A percentile compares a stretch with the other conserved stretches of the same genome.
Conservation (phyloP, 208 protist genomes). For the Trichomonas tenax region DNA sequence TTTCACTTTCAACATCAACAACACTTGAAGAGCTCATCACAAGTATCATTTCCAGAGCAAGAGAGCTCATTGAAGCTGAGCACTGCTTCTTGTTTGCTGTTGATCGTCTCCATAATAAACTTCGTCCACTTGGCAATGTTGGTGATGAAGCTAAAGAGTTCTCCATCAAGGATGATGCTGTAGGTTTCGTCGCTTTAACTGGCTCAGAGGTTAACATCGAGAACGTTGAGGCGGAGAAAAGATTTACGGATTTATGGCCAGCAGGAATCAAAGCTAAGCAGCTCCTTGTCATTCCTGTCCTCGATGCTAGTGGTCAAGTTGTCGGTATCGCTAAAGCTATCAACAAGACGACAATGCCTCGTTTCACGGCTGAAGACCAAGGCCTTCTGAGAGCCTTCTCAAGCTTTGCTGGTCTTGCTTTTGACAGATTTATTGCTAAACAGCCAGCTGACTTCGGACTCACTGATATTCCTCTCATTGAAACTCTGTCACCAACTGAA, state of each 20-base stretch:
- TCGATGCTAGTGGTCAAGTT: background rate
- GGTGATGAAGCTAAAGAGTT: background rate
- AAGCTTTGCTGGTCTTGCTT: background rate
- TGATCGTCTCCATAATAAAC: background rate
- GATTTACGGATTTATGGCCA: background rate
- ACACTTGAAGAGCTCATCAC: background rate
- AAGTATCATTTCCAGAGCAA: background rate
- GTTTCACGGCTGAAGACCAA: slow-evolving; percentile 13
- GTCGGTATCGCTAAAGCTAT: background rate
- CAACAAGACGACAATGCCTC: background rate
- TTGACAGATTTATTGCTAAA: background rate
- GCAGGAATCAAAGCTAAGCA: background rate
- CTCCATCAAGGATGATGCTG: background rate
- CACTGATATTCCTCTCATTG: background rate
- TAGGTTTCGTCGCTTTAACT: background rate
- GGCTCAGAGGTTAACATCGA: background rate
- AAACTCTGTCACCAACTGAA: background rate
- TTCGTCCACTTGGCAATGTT: background rate
- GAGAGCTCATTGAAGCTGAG: slow-evolving; percentile 17
- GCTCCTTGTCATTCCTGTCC: background rate
- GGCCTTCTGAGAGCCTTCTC: background rate
- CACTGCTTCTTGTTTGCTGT: background rate
- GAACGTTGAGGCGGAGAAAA: background rate
- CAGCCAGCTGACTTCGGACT: background rate
- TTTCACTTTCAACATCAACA: background rate